Percentiles rank a stretch among this genome's conserved stretches.
phyloP scores from a whole-genome alignment of 1,284 basidiomycete species.

The Pseudozyma sp. region DNA sequence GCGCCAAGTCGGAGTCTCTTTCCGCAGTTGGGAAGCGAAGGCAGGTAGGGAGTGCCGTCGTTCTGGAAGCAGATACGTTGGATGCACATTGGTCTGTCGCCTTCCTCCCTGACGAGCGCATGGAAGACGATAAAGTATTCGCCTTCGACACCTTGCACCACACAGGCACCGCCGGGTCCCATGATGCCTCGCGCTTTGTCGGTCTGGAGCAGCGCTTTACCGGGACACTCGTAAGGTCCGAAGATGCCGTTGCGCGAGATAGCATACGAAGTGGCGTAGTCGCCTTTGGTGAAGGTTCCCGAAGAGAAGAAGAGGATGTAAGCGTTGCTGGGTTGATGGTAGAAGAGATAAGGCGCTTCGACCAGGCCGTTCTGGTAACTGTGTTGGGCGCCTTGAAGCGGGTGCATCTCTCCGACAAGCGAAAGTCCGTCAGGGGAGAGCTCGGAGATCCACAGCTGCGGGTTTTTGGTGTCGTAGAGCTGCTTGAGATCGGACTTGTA shows the following conservation, averaged over 20 bases:
- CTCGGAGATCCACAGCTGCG: slow-evolving; percentile 57
- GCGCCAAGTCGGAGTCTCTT: slow-evolving; percentile 51
- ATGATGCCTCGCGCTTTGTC: slow-evolving; percentile 38
- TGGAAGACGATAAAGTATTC: slow-evolving; percentile 59
- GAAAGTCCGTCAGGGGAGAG: slow-evolving; percentile 55
- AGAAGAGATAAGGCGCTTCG: slow-evolving; percentile 57
- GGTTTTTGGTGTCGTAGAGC: slow-evolving; percentile 50
- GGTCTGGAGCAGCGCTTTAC: slow-evolving; percentile 45
- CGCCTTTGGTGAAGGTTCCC: slow-evolving; percentile 51
- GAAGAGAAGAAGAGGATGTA: slow-evolving; percentile 60
- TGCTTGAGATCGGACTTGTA: slow-evolving; percentile 51
- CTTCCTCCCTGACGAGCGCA: slow-evolving; percentile 44
- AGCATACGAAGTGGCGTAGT: slow-evolving; percentile 54
- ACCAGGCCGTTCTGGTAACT: slow-evolving; percentile 47
- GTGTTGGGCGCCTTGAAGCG: slow-evolving; percentile 45
- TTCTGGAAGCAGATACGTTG: slow-evolving; percentile 42
- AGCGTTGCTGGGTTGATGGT: slow-evolving; percentile 40
- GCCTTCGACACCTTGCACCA: slow-evolving; percentile 49
- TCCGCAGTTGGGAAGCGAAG: slow-evolving; percentile 49
- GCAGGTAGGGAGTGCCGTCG: slow-evolving; percentile 47
- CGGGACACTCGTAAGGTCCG: slow-evolving; percentile 47
- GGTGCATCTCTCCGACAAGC: slow-evolving; percentile 46
- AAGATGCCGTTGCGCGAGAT: slow-evolving; percentile 51
- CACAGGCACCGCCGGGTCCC: slow-evolving; percentile 55
- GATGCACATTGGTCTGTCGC: slow-evolving; percentile 51